These are phyloP conservation scores for Parachaetomium inaequale DNA, from an alignment of 495 filamentous ascomycete species.

Conservation along the genomic window DNA sequence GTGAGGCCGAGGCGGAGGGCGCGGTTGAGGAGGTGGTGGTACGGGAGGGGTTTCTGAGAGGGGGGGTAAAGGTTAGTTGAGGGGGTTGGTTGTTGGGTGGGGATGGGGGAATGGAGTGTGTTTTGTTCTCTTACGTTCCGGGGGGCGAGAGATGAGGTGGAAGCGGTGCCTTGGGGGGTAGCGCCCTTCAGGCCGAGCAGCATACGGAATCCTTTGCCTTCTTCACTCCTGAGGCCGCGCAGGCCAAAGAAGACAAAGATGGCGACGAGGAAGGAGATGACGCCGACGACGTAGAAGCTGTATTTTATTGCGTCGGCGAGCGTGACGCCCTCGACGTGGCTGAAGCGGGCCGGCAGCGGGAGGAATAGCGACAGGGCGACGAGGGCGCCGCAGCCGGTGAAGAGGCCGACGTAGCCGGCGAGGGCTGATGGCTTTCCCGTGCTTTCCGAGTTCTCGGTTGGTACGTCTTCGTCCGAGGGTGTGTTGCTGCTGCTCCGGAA, in stretches of 20 bases:
- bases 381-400: slow-evolving; percentile 87
- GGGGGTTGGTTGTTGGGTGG: neutral
- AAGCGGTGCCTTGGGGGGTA: slow-evolving; percentile 18
- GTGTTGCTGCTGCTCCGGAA: slow-evolving; percentile 32
- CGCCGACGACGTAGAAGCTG: slow-evolving; percentile 81
- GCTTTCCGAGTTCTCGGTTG: neutral
- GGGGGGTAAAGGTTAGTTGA: neutral
- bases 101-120: too few relatives aligned
- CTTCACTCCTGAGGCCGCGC: slow-evolving; percentile 70
- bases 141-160: slow-evolving; percentile 4
- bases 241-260: slow-evolving; percentile 77
- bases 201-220: slow-evolving; percentile 63
- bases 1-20: slow-evolving; percentile 66
- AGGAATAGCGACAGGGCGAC: slow-evolving; percentile 78
- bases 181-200: slow-evolving; percentile 41
- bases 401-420: slow-evolving; percentile 86
- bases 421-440: slow-evolving; percentile 55
- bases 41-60: slow-evolving; percentile 37
- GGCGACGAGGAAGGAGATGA: slow-evolving; percentile 66
- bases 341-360: slow-evolving; percentile 77
- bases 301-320: slow-evolving; percentile 65
- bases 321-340: slow-evolving; percentile 58
- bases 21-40: slow-evolving; percentile 44
- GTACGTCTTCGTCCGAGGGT: slow-evolving; percentile 14
- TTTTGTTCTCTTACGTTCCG: slow-evolving; percentile 17